These are phyloP conservation scores for Cupressus sempervirens DNA, from an alignment of 75 land plant genomes.

Conservation along the genomic window DNA sequence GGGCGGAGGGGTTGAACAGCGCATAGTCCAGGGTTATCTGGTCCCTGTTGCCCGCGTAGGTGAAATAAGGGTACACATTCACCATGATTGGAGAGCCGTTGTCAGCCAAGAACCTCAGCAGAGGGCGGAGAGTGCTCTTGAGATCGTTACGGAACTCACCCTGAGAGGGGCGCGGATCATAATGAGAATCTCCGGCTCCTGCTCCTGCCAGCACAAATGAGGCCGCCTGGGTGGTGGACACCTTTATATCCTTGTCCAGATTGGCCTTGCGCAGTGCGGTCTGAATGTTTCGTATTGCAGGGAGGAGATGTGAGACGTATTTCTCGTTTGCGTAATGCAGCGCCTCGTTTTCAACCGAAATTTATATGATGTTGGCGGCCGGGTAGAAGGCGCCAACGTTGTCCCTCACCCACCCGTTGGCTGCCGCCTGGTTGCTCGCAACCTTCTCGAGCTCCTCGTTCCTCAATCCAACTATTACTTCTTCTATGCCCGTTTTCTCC, in stretches of 20 bases:
- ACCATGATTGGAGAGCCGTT: slow-evolving; percentile 18
- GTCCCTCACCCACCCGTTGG: slow-evolving; percentile 40
- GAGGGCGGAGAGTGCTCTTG: not conserved
- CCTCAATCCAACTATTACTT: too few relatives aligned
- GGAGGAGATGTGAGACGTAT: slow-evolving; percentile 16
- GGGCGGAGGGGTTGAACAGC: not conserved
- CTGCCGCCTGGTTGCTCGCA: too few relatives aligned
- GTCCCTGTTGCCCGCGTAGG: not conserved
- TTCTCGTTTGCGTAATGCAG: slow-evolving; percentile 18
- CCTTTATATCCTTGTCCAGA: slow-evolving; percentile 2
- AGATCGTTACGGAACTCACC: slow-evolving; percentile 5
- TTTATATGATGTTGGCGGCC: not conserved
- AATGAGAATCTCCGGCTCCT: too few relatives aligned
- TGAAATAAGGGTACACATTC: slow-evolving; percentile 30
- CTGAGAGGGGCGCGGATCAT: too few relatives aligned
- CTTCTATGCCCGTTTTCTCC: not conserved
- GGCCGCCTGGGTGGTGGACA: slow-evolving; percentile 20
- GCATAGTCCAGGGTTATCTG: not conserved
- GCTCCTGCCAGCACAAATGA: too few relatives aligned
- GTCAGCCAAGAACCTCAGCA: slow-evolving; percentile 17
- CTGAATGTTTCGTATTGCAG: slow-evolving; percentile 53
- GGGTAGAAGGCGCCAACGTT: slow-evolving; percentile 44
- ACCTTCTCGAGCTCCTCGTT: too few relatives aligned
- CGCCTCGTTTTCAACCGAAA: slow-evolving; percentile 54
- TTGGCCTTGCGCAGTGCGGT: slow-evolving; percentile 16